Evolutionary conservation across 768 basidiomycete species (phyloP), one percentile per base, ranked within the genome.

Genomic region (Panus rudis): DNA sequence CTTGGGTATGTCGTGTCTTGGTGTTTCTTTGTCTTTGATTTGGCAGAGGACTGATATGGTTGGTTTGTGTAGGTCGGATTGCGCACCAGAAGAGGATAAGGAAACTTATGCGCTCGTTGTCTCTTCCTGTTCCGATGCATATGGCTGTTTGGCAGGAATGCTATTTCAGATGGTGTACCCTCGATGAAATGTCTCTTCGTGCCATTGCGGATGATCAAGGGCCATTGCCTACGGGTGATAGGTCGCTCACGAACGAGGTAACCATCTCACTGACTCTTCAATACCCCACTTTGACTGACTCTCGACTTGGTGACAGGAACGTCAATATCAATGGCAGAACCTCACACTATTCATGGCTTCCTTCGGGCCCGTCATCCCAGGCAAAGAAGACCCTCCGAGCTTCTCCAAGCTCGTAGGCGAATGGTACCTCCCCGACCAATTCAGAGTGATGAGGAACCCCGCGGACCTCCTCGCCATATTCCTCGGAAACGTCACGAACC

Each of bases 111-210:
- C 75, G 84, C 5, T 57, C 76, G 41, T 69, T 88, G 35, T 71
- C 78, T 1, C 75, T 73, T 22, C 78, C 83, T 12, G 74, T 75
- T 23, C 74, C 79, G 1, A 72, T 78, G n/a, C 78, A 87, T 41
- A 66, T 84, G 17, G 84, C 83, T 0, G 81, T 87, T 3, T 92
- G 89, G 89, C 71, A 82, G 49, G 89, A 92, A 54, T 82, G 78
- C 47, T 90, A 82, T 58, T 81, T 74, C 66, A 70, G 86, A 37
- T 91, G 87, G 86, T 69, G 71, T 21, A 63, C 68, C 4, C 61
- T 90, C 33, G 76, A 76, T 12, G 84, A 85, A 54, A 64, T 72
- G 38, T 65, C 83, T 34, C 69, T 72, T 48, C 72, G 52, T 49
- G 55, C 31, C 38, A 60, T 46, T n/a, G 43, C 48, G 42, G 56